These are phyloP conservation scores for Cryptosporidium andersoni DNA, from an alignment of 169 alveolate genomes.

Conservation along the genomic window DNA sequence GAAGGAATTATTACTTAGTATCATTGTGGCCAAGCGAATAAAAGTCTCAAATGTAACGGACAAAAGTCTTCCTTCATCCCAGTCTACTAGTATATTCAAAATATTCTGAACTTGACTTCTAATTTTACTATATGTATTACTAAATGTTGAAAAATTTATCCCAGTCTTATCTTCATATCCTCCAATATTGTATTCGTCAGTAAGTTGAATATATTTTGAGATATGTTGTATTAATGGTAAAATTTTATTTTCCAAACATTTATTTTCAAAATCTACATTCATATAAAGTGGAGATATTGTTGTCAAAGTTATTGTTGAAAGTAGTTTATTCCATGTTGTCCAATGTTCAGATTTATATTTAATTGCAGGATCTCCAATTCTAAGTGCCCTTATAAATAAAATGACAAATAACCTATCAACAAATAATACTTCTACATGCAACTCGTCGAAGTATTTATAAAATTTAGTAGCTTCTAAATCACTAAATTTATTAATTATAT, in stretches of 20 bases:
- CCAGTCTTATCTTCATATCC: background rate
- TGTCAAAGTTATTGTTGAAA: conserved; percentile 7
- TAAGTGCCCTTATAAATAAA: conserved; percentile 5
- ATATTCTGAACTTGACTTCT: conserved; percentile 5
- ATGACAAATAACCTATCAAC: conserved; percentile 8
- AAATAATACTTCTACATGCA: background rate
- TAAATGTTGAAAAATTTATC: background rate
- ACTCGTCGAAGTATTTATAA: background rate
- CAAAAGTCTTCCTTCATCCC: conserved; percentile 12
- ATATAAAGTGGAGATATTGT: background rate
- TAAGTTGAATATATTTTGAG: conserved; percentile 10
- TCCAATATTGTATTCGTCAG: conserved; percentile 18
- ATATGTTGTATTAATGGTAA: background rate
- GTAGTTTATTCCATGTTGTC: conserved; percentile 21
- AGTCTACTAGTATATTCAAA: conserved; percentile 16
- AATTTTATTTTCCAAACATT: background rate
- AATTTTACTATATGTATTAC: conserved; percentile 8
- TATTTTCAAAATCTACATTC: background rate
- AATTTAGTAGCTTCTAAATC: background rate
- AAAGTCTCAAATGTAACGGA: conserved; percentile 5
- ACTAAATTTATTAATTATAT: background rate
- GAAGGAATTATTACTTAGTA: conserved; percentile 22
- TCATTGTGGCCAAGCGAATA: conserved; percentile 4
- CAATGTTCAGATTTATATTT: conserved; percentile 25
- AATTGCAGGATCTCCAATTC: conserved; percentile 40